Percentiles rank a stretch among this genome's conserved stretches.
phyloP scores from a whole-genome alignment of 192 early-diverging fungal species.

The Paraglomus occultum region DNA sequence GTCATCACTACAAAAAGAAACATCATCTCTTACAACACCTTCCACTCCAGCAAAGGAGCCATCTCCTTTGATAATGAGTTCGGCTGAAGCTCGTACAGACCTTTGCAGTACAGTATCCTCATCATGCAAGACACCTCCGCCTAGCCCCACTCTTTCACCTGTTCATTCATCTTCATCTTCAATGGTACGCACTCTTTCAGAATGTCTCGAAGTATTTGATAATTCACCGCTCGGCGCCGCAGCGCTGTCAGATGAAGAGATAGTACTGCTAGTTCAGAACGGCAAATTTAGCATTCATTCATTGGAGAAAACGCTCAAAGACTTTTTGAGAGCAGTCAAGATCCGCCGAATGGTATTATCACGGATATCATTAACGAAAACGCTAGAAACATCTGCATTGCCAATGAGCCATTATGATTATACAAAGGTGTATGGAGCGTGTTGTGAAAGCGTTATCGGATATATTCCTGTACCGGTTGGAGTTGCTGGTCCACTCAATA shows the following conservation, averaged over 20 bases:
- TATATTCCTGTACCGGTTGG: conserved; percentile 91
- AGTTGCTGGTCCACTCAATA: conserved; percentile 82
- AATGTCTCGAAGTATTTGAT: conserved; percentile 44
- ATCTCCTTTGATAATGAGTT: too few relatives aligned
- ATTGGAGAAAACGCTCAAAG: conserved; percentile 80
- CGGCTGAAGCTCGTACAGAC: too few relatives aligned
- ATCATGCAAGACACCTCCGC: conserved; percentile 11
- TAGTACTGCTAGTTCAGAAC: conserved; percentile 64
- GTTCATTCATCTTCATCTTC: background rate
- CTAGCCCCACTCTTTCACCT: background rate
- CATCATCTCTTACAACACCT: too few relatives aligned
- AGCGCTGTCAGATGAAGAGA: conserved; percentile 70
- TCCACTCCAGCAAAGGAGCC: too few relatives aligned
- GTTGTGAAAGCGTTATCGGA: conserved; percentile 96
- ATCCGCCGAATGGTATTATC: conserved; percentile 79
- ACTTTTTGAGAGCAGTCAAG: conserved; percentile 80
- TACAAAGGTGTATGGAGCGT: conserved; percentile 81
- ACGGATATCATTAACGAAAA: conserved; percentile 60
- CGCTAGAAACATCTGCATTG: conserved; percentile 62
- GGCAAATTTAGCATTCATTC: conserved; percentile 81
- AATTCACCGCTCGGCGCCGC: conserved; percentile 40
- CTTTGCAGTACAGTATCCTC: background rate
- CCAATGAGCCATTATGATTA: conserved; percentile 90
- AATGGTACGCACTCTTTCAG: conserved; percentile 43
- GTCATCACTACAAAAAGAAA: too few relatives aligned